Evolutionary conservation across 768 basidiomycete genomes (phyloP), one percentile per base, ranked within the genome.

Genomic region (Auriscalpium orientale): DNA sequence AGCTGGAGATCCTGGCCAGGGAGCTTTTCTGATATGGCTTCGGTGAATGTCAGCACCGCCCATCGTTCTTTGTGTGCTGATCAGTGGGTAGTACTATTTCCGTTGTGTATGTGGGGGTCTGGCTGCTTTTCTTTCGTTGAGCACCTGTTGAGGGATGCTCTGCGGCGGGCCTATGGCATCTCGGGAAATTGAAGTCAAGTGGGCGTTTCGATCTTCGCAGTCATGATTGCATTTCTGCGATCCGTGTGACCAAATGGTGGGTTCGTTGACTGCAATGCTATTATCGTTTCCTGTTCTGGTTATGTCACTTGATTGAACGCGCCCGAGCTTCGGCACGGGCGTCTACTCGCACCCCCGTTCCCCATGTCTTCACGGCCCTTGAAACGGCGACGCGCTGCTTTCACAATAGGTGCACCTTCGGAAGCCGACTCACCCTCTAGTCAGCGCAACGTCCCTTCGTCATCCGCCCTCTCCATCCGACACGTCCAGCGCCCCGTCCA

Each of bases 381-480:
- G 13, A 75, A 75, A 62, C 64, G 71, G 11, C 68, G 68, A 28
- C 63, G 67, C 4, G 53, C 57, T 37, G 54, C 13, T 56, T 51
- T 58, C 12, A 57, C 57, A 16, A 74, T 80, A 57, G 78, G 78
- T 20, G 76, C 79, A 2, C 70, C 78, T 8, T 73, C 73, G 0
- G 74, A 75, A 37, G 75, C 75, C 18, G 81, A 81, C 56, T 52
- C 66, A 8, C 70, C 74, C 0, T 64, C 74, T 5, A 56, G 70
- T 55, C 75, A 65, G 58, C 63, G 55, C 62, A 71, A 50, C 43
- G 70, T 72, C 8, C 76, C 82, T 1, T 79, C 82, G 0, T 78
- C 83, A 9, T 73, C 79, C 21, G 76, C 76, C 1, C 68, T 76
- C 49, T 84, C 83, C 8, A 75, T 68, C 13, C 54, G 52, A 12